Percentiles rank a stretch among this genome's conserved stretches.
Conservation (phyloP, 2,329 filamentous ascomycete genomes). For the Cercospora sesami region DNA sequence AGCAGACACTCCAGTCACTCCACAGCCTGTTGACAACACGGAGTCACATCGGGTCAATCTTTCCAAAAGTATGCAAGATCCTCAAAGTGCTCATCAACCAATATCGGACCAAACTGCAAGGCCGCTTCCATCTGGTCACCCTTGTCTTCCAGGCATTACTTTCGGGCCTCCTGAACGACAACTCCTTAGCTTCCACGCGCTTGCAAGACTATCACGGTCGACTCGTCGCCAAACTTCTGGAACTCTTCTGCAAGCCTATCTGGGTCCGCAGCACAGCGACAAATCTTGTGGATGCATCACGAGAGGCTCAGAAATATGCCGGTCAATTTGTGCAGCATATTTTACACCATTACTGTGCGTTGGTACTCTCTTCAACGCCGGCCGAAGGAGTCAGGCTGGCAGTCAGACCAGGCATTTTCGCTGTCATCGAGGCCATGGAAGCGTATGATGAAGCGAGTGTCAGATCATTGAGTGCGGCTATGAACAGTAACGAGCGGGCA, state of each 20-base stretch:
- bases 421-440: conserved; percentile 54
- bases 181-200: conserved; percentile 24
- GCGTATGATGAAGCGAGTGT: conserved; percentile 48
- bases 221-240: conserved; percentile 57
- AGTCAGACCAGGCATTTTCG: conserved; percentile 54
- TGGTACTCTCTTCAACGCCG: conserved; percentile 53
- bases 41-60: conserved; percentile 44
- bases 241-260: conserved; percentile 62
- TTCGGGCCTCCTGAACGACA: conserved; percentile 54
- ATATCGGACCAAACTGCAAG: conserved; percentile 59
- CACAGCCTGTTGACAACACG: conserved; percentile 38
- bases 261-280: conserved; percentile 43
- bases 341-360: conserved; percentile 57
- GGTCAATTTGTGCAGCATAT: conserved; percentile 60
- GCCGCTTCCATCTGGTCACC: conserved; percentile 61
- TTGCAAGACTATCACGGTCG: conserved; percentile 46
- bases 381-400: conserved; percentile 54
- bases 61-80: conserved; percentile 56
- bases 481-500: conserved; percentile 54
- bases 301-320: conserved; percentile 58
- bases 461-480: conserved; percentile 52
- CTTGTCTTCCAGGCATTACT: conserved; percentile 57
- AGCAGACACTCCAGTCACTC: conserved; percentile 43
- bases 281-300: conserved; percentile 59
- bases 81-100: conserved; percentile 56